Evolutionary conservation across 331 rosid genomes (phyloP).

Genomic region (Phaseolus coccineus): DNA sequence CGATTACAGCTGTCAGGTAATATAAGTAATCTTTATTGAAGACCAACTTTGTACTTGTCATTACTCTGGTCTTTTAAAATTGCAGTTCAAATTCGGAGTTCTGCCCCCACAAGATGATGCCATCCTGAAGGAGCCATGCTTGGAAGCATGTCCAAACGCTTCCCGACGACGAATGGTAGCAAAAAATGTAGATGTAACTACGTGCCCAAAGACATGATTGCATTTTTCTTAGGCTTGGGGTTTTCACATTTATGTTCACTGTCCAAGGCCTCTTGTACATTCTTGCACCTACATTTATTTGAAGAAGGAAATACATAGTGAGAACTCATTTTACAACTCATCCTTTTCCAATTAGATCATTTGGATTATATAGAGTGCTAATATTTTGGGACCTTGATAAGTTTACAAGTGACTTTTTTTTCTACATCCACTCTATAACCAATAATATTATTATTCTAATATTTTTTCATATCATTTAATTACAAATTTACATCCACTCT

Average conservation of each 20-base stretch:
- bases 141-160: constrained; percentile 81
- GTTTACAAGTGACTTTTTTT: too few species aligned
- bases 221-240: neutral
- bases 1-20: constrained; percentile 92
- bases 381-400: neutral
- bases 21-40: constrained; percentile 19
- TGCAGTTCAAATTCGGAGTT: constrained; percentile 90
- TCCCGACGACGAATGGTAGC: constrained; percentile 54
- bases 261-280: neutral
- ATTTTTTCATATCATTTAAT: too few species aligned
- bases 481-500: too few species aligned
- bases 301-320: constrained; percentile 15
- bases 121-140: constrained; percentile 75
- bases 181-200: constrained; percentile 39
- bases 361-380: neutral
- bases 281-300: neutral
- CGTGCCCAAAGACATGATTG: constrained; percentile 74
- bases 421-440: too few species aligned
- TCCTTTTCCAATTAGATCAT: neutral
- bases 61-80: constrained; percentile 35
- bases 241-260: constrained; percentile 15
- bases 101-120: constrained; percentile 73
- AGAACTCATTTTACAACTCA: neutral
- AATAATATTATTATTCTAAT: too few species aligned
- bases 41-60: neutral